These are phyloP conservation scores for Gossypium stocksii DNA, from an alignment of 345 rosid species.

Conservation along the genomic window DNA sequence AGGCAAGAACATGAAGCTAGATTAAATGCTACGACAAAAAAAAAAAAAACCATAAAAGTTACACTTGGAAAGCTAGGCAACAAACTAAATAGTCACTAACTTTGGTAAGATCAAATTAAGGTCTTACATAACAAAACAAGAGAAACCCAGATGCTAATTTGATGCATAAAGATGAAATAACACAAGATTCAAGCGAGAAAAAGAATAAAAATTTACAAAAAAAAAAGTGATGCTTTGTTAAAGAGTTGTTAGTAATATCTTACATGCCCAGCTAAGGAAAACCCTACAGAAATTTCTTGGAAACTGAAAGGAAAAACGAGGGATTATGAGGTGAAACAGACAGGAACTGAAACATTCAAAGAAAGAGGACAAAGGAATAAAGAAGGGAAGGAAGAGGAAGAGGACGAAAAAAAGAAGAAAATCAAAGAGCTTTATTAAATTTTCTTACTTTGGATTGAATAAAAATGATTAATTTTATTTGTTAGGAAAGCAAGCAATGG, in stretches of 20 bases:
- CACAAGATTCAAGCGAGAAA: neutral
- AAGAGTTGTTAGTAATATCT: neutral
- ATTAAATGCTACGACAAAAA: neutral
- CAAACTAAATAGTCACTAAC: neutral
- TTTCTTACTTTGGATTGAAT: too few species aligned
- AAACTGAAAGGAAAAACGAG: constrained; percentile 4
- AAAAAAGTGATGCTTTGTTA: neutral
- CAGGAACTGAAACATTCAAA: constrained; percentile 5
- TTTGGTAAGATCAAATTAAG: constrained; percentile 1
- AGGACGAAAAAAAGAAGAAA: too few species aligned
- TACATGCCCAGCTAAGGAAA: neutral
- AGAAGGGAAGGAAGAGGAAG: neutral
- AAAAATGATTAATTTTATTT: too few species aligned
- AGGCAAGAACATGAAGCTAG: neutral
- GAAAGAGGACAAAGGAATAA: neutral
- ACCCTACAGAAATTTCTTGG: neutral
- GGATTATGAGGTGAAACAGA: neutral
- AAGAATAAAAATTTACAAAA: neutral
- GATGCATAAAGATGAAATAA: constrained; percentile 9
- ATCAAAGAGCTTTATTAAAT: too few species aligned
- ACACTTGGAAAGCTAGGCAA: neutral
- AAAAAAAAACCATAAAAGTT: neutral
- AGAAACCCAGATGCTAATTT: constrained; percentile 9
- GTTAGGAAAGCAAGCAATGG: too few species aligned
- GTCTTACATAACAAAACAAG: neutral